These are phyloP conservation scores for Stachybotrys echinatus DNA, from an alignment of 2,329 filamentous ascomycete genomes.

Conservation along the genomic window DNA sequence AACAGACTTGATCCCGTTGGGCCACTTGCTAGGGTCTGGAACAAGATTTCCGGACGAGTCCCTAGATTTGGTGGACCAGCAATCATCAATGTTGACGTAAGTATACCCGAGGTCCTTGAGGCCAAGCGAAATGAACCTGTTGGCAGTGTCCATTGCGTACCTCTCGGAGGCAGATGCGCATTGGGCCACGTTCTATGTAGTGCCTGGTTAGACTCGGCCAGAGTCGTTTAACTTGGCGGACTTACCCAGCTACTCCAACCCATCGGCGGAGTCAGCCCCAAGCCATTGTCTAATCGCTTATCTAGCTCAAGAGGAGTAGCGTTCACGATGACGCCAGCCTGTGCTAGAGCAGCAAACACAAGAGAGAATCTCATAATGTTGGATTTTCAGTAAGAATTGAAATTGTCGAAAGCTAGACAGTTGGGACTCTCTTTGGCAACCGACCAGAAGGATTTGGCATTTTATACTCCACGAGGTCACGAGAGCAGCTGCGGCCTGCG, in stretches of 20 bases:
- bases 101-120: constrained; percentile 47
- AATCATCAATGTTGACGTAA: constrained; percentile 57
- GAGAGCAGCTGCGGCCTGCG: too few species aligned
- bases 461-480: too few species aligned
- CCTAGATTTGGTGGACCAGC: constrained; percentile 41
- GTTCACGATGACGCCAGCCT: neutral
- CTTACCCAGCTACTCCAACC: constrained; percentile 11
- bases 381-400: too few species aligned
- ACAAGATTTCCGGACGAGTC: constrained; percentile 36
- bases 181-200: constrained; percentile 9
- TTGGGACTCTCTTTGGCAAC: too few species aligned
- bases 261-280: constrained; percentile 8
- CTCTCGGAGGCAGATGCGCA: constrained; percentile 9
- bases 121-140: constrained; percentile 25
- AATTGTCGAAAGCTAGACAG: too few species aligned
- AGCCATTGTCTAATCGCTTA: constrained; percentile 2
- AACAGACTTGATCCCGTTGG: constrained; percentile 47
- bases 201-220: neutral
- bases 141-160: constrained; percentile 9
- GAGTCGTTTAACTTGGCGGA: neutral
- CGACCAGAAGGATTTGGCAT: too few species aligned
- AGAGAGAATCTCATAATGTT: neutral
- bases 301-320: neutral
- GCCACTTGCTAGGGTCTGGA: constrained; percentile 45
- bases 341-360: neutral